phyloP scores from a whole-genome alignment of 495 filamentous ascomycete genomes.

The Penicillium steckii region DNA sequence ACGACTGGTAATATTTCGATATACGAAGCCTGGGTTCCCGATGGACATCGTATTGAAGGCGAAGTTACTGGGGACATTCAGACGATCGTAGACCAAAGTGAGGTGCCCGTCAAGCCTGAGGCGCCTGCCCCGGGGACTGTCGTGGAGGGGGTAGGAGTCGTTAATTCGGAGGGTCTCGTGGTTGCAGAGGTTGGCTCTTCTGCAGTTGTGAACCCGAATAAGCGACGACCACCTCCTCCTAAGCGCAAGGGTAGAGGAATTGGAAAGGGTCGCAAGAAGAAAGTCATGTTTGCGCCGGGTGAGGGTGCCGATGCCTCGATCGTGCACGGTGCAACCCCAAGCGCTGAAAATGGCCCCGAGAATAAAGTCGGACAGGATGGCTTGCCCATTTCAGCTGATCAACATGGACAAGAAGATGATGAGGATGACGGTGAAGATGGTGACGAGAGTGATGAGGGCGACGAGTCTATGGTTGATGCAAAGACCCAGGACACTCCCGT shows the following conservation, averaged over 20 bases:
- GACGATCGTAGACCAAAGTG: conserved; percentile 28
- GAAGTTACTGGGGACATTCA: conserved; percentile 64
- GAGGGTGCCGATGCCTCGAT: conserved; percentile 38
- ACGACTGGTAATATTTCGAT: conserved; percentile 72
- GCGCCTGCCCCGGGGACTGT: conserved; percentile 56
- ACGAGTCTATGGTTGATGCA: conserved; percentile 54
- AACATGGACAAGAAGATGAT: conserved; percentile 44
- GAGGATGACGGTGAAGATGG: conserved; percentile 45
- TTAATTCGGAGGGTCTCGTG: conserved; percentile 60
- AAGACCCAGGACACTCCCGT: conserved; percentile 45
- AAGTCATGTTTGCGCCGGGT: conserved; percentile 52
- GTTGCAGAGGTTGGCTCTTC: conserved; percentile 52
- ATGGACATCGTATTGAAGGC: conserved; percentile 78
- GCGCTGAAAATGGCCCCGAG: conserved; percentile 14
- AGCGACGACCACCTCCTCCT: conserved; percentile 68
- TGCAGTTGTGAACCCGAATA: conserved; percentile 43
- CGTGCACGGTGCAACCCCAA: conserved; percentile 33
- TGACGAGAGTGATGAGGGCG: conserved; percentile 57
- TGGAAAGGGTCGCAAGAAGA: conserved; percentile 68
- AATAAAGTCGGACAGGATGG: conserved; percentile 38
- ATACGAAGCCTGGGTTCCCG: conserved; percentile 75
- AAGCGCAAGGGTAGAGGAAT: conserved; percentile 72
- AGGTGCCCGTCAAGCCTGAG: conserved; percentile 40
- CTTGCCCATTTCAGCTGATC: conserved; percentile 34
- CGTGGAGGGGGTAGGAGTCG: conserved; percentile 60